Conservation (phyloP, 139 green algal genomes). For the Coccomyxa sp. region DNA sequence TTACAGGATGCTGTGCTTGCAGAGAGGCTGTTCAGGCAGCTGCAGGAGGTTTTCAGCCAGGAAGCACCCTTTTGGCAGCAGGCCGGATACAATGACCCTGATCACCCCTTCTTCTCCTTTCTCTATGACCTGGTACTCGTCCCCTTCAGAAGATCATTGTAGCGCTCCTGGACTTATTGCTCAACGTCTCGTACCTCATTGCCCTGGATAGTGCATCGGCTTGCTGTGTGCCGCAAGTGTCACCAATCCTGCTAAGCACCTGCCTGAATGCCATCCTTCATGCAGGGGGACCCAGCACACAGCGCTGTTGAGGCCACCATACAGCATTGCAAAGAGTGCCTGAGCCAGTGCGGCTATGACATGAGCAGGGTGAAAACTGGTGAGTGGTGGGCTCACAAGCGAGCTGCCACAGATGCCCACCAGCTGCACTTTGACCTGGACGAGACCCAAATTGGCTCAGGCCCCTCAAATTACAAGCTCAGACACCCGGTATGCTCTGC, state of each 20-base stretch:
- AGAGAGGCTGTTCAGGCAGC: neutral
- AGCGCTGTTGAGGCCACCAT: neutral
- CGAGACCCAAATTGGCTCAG: neutral
- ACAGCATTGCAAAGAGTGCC: neutral
- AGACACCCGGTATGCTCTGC: neutral
- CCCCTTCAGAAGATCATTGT: no score
- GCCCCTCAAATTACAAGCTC: neutral
- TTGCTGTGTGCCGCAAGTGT: neutral
- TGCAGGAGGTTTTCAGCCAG: neutral
- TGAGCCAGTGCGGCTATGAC: neutral
- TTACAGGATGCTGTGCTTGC: neutral
- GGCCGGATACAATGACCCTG: neutral
- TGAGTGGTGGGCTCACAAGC: slow-evolving; percentile 12
- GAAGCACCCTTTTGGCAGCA: neutral
- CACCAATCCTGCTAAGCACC: neutral
- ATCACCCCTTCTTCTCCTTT: neutral
- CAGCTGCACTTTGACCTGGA: slow-evolving; percentile 22
- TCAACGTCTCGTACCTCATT: neutral
- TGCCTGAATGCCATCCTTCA: neutral
- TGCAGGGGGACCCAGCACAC: neutral
- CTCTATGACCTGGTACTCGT: neutral
- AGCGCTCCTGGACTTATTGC: no score
- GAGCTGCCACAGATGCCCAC: neutral
- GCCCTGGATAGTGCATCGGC: neutral
- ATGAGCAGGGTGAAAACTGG: neutral